Base-by-base conservation (phyloP, 257 asterid species). In the Hygrophila difformis region DNA sequence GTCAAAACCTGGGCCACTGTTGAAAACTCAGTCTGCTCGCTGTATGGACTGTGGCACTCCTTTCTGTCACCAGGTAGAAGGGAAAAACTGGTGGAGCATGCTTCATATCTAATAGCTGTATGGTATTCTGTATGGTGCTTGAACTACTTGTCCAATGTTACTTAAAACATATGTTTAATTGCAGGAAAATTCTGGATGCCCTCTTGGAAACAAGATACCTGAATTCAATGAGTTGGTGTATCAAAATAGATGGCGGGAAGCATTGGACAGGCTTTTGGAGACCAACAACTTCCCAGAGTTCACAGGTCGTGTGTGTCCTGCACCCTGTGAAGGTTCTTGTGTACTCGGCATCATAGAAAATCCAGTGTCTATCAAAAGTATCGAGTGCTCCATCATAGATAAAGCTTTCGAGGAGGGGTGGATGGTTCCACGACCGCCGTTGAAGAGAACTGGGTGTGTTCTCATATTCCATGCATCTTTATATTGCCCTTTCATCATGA, bases 21-120 rank as follows among this genome's bases (percentile, higher is more conserved):
- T 91, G 61, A 78, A 64, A 37, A 91, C 99, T 36, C 99, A 91
- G 57, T 80, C 99, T 61, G 99, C 99, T 42, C 94, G 99, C 8
- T 91, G 99, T 73, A 91, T 91, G 99, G 99, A 91, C 72, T 91
- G 99, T 18, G 99, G 99, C 18, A 91, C 99, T 47, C 99, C 99
- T 26, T 91, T 91, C 51, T 91, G 99, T 60, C 97, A 91, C 57
- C 99, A 86, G 94, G 99, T 89, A 26, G 4, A 61, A 52, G 28
- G 29, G 18, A 49, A 28, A 10, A 6, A 23, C 4, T 3, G 40
- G 15, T 19, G 29, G n/a, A 21, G 9, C 21, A 16, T 41, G 37
- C 53, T 17, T 15, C 6, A 17, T 29, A 26, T 29, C 37, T 40
- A 19, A n/a, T 49, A 40, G 18, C 6, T 35, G 12, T 33, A 48